phyloP scores from a whole-genome alignment of 495 filamentous ascomycete species.

The Mytilinidion resinicola region DNA sequence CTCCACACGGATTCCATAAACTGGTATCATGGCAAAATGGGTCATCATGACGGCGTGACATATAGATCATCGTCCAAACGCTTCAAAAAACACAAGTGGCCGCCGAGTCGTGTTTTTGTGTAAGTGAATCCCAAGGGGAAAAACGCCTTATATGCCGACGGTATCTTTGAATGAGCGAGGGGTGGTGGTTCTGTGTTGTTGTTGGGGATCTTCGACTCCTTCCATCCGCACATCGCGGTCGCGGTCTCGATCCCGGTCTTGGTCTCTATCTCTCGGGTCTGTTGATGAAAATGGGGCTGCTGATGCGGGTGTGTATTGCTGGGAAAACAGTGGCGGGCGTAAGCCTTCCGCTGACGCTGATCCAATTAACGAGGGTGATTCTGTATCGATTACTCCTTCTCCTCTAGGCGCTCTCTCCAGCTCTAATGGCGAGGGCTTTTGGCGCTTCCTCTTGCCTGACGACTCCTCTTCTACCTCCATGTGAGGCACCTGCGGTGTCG shows the following conservation, averaged over 20 bases:
- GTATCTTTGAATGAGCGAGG: conserved; percentile 32
- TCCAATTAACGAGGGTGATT: conserved; percentile 20
- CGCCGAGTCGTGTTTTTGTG: conserved; percentile 27
- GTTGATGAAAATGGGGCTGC: conserved; percentile 20
- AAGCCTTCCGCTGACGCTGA: conserved; percentile 9
- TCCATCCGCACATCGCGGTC: conserved; percentile 17
- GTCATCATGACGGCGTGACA: conserved; percentile 30
- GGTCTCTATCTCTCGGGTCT: neutral
- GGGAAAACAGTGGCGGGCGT: conserved; percentile 18
- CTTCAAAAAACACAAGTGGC: conserved; percentile 29
- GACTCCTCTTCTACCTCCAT: conserved; percentile 19
- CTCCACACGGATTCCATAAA: conserved; percentile 20
- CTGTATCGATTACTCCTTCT: conserved; percentile 10
- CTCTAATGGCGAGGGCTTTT: conserved; percentile 23
- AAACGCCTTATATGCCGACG: conserved; percentile 31
- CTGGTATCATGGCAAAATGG: conserved; percentile 28
- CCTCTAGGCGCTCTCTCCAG: conserved; percentile 12
- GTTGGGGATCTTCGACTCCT: conserved; percentile 28
- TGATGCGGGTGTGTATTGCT: conserved; percentile 24
- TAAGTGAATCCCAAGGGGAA: conserved; percentile 9
- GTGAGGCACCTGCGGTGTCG: conserved; percentile 9
- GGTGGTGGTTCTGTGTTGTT: conserved; percentile 24
- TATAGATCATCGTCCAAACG: conserved; percentile 19
- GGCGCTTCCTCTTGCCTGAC: conserved; percentile 24
- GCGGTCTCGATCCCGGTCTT: conserved; percentile 11